These are phyloP conservation scores for Colletotrichum melonis DNA, from an alignment of 2,329 filamentous ascomycete species.

Conservation along the genomic window DNA sequence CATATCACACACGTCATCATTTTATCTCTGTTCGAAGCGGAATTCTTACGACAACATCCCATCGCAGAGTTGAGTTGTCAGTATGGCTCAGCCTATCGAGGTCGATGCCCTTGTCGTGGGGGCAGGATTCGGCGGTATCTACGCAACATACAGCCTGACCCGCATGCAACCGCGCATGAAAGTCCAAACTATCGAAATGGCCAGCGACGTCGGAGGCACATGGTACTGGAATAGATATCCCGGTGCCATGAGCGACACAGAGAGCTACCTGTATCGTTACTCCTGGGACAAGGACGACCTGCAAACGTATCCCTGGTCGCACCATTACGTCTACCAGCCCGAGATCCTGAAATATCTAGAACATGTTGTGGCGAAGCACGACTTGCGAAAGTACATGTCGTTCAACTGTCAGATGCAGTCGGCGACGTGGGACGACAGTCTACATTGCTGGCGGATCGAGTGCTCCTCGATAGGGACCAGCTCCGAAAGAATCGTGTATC, in stretches of 20 bases:
- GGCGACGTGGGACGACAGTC: not conserved
- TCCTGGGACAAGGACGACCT: constrained; percentile 27
- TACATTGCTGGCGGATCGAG: not conserved
- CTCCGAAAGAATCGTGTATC: not conserved
- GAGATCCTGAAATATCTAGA: constrained; percentile 32
- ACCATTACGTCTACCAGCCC: constrained; percentile 11
- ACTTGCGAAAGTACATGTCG: not conserved
- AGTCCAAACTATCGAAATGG: not conserved
- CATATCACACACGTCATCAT: too few species aligned
- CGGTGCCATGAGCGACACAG: not conserved
- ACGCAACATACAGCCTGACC: not conserved
- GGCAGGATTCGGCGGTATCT: not conserved
- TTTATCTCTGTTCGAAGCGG: too few species aligned
- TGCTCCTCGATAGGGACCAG: not conserved
- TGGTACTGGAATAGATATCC: not conserved
- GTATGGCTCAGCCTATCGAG: not conserved
- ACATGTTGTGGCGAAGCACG: constrained; percentile 3
- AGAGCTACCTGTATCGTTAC: constrained; percentile 18
- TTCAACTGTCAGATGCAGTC: not conserved
- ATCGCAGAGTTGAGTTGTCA: not conserved
- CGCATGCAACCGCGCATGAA: not conserved
- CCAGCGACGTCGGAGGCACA: not conserved
- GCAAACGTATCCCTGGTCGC: constrained; percentile 20
- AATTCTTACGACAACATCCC: not conserved
- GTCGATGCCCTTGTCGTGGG: not conserved